Conservation (phyloP, 331 rosid species). For the Arachis monticola region DNA sequence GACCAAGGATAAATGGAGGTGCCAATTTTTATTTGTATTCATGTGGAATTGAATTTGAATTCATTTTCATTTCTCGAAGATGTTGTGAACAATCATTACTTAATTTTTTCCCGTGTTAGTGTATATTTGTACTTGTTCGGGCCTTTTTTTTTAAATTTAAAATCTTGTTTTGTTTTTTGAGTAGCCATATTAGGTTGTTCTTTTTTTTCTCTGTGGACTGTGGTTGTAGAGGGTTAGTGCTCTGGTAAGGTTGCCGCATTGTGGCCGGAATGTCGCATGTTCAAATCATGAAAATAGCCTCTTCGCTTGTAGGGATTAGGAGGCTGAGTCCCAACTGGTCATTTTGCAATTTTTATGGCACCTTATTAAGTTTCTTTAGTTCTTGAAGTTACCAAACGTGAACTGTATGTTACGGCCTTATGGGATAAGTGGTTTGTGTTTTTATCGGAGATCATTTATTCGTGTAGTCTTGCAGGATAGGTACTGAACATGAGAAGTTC, state of each 20-base stretch:
- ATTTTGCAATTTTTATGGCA: conserved; percentile 8
- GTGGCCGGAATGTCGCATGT: too few relatives aligned
- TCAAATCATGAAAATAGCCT: too few relatives aligned
- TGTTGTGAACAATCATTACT: not conserved
- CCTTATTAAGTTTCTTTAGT: conserved; percentile 19
- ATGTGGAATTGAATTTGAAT: not conserved
- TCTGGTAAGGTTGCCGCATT: too few relatives aligned
- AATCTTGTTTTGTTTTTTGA: too few relatives aligned
- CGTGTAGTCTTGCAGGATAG: conserved; percentile 71
- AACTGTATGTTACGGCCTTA: not conserved
- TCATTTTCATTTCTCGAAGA: conserved; percentile 18
- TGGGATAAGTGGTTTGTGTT: conserved; percentile 12
- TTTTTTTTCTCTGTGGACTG: not conserved
- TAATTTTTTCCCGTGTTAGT: not conserved
- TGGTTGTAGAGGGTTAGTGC: not conserved
- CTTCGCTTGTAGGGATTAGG: too few relatives aligned
- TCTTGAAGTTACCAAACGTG: conserved; percentile 27
- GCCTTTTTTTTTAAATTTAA: too few relatives aligned
- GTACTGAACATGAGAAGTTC: conserved; percentile 99
- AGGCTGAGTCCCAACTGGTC: too few relatives aligned
- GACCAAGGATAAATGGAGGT: conserved; percentile 93
- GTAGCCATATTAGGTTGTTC: not conserved
- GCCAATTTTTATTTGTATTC: not conserved
- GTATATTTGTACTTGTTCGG: not conserved
- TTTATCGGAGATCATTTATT: conserved; percentile 30